Evolutionary conservation across 176 grass and related monocot species (phyloP).

Genomic region (Triticum dicoccoides): DNA sequence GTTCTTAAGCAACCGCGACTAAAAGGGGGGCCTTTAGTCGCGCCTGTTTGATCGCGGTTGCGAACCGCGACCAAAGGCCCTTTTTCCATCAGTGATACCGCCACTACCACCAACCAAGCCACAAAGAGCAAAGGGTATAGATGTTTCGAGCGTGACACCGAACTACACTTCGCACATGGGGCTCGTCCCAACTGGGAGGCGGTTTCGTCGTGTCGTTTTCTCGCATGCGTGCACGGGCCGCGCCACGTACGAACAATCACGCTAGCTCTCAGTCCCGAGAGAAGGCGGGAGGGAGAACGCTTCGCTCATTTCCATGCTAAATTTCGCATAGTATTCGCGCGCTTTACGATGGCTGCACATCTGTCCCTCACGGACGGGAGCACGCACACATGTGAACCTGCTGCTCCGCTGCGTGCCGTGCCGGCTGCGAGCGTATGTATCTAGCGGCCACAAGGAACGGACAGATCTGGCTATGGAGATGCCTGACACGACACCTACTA

Average conservation of each 20-base stretch:
- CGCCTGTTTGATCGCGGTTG: too few species aligned
- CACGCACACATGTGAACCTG: neutral
- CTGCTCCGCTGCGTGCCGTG: neutral
- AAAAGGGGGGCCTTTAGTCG: too few species aligned
- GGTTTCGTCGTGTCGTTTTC: neutral
- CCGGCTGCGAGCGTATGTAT: neutral
- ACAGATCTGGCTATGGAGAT: neutral
- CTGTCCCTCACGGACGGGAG: neutral
- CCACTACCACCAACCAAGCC: neutral
- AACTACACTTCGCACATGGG: neutral
- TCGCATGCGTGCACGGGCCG: neutral
- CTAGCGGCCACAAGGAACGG: neutral
- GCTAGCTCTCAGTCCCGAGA: neutral
- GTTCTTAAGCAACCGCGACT: too few species aligned
- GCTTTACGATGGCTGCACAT: neutral
- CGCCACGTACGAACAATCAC: neutral
- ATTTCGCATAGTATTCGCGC: neutral
- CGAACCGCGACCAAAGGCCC: too few species aligned
- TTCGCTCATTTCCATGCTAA: neutral
- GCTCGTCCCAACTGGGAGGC: neutral
- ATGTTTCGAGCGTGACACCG: neutral
- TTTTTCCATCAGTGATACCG: too few species aligned
- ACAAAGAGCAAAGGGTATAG: neutral
- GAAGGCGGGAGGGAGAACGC: too few species aligned
- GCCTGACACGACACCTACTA: slow-evolving; percentile 14